phyloP scores from a whole-genome alignment of 2,329 filamentous ascomycete species.

The Tolypocladium tundrense region DNA sequence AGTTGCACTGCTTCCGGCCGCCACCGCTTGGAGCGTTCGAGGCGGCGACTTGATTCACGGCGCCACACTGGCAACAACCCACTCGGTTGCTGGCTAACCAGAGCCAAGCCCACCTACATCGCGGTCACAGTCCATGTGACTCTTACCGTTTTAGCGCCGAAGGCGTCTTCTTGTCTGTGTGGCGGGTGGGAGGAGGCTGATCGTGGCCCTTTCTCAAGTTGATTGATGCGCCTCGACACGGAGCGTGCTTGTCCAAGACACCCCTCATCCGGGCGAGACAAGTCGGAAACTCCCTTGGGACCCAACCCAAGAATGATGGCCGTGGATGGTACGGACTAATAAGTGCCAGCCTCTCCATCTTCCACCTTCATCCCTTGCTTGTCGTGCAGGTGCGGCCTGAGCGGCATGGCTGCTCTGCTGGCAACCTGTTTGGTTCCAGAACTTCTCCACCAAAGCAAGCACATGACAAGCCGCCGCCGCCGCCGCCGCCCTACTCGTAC shows the following conservation, averaged over 20 bases:
- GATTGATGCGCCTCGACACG: background rate
- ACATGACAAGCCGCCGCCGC: background rate
- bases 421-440: background rate
- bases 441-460: background rate
- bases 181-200: background rate
- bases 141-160: conserved; percentile 3
- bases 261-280: background rate
- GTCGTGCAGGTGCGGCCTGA: background rate
- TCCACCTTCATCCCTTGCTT: background rate
- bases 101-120: conserved; percentile 7
- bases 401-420: background rate
- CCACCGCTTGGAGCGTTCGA: background rate
- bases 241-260: background rate
- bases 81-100: conserved; percentile 2
- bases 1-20: background rate
- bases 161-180: background rate
- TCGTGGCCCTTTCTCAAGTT: background rate
- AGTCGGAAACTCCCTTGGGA: background rate
- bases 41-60: background rate
- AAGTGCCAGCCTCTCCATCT: background rate
- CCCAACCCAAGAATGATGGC: background rate
- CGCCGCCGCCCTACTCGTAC: too few relatives aligned
- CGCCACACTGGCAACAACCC: background rate
- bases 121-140: conserved; percentile 7
- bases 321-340: too few relatives aligned